Evolutionary conservation across 2,329 filamentous ascomycete genomes (phyloP), one percentile per base, ranked within the genome.

Genomic region (Fusarium nurragi): DNA sequence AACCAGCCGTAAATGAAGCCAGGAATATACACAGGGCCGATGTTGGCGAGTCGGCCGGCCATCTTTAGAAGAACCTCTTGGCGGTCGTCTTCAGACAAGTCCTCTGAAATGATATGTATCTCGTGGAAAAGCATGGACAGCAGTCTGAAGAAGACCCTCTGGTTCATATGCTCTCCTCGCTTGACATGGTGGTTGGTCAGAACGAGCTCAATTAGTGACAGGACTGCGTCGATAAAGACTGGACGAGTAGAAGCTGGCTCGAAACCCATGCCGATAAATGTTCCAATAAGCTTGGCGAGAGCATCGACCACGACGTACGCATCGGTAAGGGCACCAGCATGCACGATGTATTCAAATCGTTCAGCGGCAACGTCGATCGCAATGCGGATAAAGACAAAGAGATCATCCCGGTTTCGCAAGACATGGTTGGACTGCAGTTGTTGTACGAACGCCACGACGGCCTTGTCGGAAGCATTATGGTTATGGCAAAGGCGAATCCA

Each of bases 1-100:
- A 96, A 78, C 95, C 95, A 99, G 10, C 85, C 88, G 72, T 94
- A 97, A 23, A 90, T 82, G 75, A 99, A 99, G 19, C 88, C 89
- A 7, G 93, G 92, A 71, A 94, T 90, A 69, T 90, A 86, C 18
- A 83, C 82, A 1, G 95, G 95, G 56, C 93, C 90, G 25, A 98
- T 80, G 47, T 88, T 87, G 54, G 90, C 77, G 65, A 98, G 84
- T 34, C 88, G 88, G 39, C 85, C 83, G 36, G 90, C 91, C 68
- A 97, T 86, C 37, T 85, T 88, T 47, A 93, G 78, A 67, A 93
- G 84, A 70, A 97, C 87, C 26, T 90, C 86, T n/a, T 81, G 81
- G 63, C 87, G 86, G 68, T 92, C 89, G 19, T 84, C 77, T 52
- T 88, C 82, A 41, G 83, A 75, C 30, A 89, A 74, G 54, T 89